Conservation (phyloP, 352 stramenopile species). For the Pythium grandisporangium region DNA sequence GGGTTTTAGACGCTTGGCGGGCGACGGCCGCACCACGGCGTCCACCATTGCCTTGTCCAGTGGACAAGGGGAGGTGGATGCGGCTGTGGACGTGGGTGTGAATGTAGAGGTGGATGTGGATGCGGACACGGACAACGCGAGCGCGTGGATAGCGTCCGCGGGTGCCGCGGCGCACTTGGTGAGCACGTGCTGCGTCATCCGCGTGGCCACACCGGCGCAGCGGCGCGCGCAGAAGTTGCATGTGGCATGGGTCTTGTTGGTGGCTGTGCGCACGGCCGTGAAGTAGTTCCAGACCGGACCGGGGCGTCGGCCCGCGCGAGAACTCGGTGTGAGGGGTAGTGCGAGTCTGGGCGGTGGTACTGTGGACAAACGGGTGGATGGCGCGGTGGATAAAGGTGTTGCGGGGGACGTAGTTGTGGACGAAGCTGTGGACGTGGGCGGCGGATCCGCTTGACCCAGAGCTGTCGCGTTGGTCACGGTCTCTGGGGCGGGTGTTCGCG, state of each 20-base stretch:
- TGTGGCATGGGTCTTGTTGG: constrained; percentile 34
- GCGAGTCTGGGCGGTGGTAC: not conserved
- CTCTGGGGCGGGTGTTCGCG: not conserved
- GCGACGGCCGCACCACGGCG: not conserved
- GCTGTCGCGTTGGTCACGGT: not conserved
- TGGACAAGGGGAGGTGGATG: too few species aligned
- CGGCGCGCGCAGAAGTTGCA: constrained; percentile 37
- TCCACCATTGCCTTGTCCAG: not conserved
- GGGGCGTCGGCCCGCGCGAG: constrained; percentile 19
- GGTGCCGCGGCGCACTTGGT: constrained; percentile 29
- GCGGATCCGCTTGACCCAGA: not conserved
- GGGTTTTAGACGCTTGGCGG: not conserved
- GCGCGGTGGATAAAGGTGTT: not conserved
- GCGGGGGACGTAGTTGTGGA: not conserved
- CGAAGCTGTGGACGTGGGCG: not conserved
- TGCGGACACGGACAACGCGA: constrained; percentile 8
- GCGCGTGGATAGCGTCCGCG: constrained; percentile 10
- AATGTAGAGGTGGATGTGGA: too few species aligned
- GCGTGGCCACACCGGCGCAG: constrained; percentile 35
- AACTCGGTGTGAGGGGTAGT: not conserved
- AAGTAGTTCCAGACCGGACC: constrained; percentile 46
- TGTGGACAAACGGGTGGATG: not conserved
- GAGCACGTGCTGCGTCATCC: constrained; percentile 38
- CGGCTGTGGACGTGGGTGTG: too few species aligned
- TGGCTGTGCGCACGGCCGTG: constrained; percentile 22